Conservation (phyloP, 257 asterid species). For the Petunia secreta region DNA sequence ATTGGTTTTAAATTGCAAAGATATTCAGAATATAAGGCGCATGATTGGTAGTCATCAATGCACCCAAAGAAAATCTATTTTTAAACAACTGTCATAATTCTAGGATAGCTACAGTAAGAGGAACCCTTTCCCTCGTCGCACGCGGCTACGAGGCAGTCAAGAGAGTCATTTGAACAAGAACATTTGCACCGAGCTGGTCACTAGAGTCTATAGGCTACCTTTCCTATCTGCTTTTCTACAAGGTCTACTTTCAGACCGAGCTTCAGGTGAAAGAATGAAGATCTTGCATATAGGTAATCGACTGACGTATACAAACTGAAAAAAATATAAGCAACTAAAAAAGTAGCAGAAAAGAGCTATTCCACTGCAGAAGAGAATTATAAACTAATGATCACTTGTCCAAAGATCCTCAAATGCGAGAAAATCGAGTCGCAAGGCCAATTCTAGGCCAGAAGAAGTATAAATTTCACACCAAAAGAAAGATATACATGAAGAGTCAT, state of each 20-base stretch:
- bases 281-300: too few species aligned
- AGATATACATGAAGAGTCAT: conserved; percentile 5
- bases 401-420: not conserved
- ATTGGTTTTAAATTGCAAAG: not conserved
- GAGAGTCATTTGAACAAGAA: too few species aligned
- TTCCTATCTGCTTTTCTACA: too few species aligned
- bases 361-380: conserved; percentile 3
- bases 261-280: too few species aligned
- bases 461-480: not conserved
- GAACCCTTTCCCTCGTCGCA: not conserved
- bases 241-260: too few species aligned
- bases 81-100: not conserved
- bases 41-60: not conserved
- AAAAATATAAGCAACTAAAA: too few species aligned
- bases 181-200: too few species aligned
- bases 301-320: too few species aligned
- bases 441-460: not conserved
- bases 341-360: not conserved
- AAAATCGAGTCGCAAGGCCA: not conserved
- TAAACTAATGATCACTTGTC: not conserved
- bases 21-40: not conserved
- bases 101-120: not conserved
- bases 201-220: too few species aligned
- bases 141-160: too few species aligned
- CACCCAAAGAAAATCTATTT: not conserved